Conservation (phyloP, 805 yeast species). For the Candida sakaeoensis region DNA sequence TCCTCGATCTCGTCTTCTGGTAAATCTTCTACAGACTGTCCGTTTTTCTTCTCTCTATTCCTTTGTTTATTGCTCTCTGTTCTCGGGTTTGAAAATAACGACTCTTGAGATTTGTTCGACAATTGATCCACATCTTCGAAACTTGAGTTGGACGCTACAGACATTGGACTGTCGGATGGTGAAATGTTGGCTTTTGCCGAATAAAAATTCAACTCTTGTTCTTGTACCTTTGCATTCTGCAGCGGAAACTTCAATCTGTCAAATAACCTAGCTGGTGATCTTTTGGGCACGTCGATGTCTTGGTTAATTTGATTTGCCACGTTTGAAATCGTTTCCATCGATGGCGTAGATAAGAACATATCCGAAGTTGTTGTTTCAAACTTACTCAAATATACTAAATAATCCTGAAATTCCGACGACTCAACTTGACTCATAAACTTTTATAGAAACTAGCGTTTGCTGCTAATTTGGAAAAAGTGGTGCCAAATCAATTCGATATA, state of each 20-base stretch:
- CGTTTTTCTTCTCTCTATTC: not conserved
- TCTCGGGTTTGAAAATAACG: slow-evolving; percentile 1
- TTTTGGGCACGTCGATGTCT: slow-evolving; percentile 10
- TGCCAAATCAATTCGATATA: no score
- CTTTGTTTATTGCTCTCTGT: not conserved
- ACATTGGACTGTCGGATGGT: not conserved
- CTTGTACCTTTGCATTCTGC: not conserved
- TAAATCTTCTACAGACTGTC: not conserved
- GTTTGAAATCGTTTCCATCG: no score
- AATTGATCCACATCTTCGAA: slow-evolving; percentile 3
- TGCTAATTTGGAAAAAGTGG: not conserved
- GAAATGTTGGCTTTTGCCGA: no score
- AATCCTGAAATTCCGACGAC: slow-evolving; percentile 7
- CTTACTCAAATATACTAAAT: slow-evolving; percentile 2
- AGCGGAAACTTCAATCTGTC: slow-evolving; percentile 3
- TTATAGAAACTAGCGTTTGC: not conserved
- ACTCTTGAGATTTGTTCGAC: not conserved
- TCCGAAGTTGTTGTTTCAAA: not conserved
- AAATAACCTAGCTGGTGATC: slow-evolving; percentile 16
- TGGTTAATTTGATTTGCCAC: no score
- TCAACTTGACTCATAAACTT: slow-evolving; percentile 3
- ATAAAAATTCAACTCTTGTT: not conserved
- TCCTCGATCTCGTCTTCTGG: slow-evolving; percentile 2
- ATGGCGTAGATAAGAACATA: no score
- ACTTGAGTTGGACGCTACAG: slow-evolving; percentile 2